These are phyloP conservation scores for Phylloporus arenicola DNA, from an alignment of 768 basidiomycete species.

Conservation along the genomic window DNA sequence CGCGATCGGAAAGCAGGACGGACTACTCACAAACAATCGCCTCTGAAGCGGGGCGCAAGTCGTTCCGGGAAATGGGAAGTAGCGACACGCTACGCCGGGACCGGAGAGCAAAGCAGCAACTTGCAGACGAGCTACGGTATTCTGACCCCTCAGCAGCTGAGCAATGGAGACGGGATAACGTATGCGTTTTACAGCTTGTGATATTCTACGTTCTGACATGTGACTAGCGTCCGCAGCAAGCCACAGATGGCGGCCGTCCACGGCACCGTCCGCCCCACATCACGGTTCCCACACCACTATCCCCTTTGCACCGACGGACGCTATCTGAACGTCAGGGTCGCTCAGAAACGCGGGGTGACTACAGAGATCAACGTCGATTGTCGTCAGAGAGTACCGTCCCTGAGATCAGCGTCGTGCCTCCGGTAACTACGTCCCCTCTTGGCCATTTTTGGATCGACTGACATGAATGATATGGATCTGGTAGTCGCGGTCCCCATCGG, in stretches of 20 bases:
- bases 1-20: conserved; percentile 21
- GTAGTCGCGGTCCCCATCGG: conserved; percentile 29
- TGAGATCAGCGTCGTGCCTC: conserved; percentile 29
- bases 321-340: conserved; percentile 25
- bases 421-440: conserved; percentile 18
- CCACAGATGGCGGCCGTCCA: conserved; percentile 6
- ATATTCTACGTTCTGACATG: background rate
- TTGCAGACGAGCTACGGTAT: conserved; percentile 34
- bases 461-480: conserved; percentile 7
- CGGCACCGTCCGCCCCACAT: conserved; percentile 17
- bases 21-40: conserved; percentile 21
- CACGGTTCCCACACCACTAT: conserved; percentile 24
- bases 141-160: conserved; percentile 30
- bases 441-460: conserved; percentile 10
- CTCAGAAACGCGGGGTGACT: conserved; percentile 11
- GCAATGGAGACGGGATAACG: conserved; percentile 26
- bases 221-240: conserved; percentile 18
- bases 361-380: conserved; percentile 19
- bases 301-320: conserved; percentile 23
- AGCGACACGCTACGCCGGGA: conserved; percentile 16
- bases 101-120: conserved; percentile 21
- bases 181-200: conserved; percentile 4
- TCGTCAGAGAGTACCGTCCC: conserved; percentile 33
- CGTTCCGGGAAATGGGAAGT: conserved; percentile 13
- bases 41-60: conserved; percentile 13